Evolutionary conservation across 192 early-diverging fungal genomes (phyloP).

Genomic region (Mortierella antarctica): DNA sequence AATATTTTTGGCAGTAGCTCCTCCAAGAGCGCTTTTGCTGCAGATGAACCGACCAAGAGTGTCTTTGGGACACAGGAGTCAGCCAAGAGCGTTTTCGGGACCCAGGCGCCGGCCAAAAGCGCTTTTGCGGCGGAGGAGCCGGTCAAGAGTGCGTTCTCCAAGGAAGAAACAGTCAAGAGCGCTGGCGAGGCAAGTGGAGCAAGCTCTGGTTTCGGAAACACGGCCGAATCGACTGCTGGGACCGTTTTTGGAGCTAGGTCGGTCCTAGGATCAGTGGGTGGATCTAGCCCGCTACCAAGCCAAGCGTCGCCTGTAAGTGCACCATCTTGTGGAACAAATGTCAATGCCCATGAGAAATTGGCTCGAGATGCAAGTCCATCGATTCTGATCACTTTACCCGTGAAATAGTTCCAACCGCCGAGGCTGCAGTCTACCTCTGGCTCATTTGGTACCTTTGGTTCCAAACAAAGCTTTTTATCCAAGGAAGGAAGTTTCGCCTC

Average conservation of each 20-base stretch:
- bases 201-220: background rate
- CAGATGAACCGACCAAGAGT: constrained; percentile 12
- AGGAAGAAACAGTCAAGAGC: too few relatives aligned
- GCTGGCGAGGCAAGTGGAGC: background rate
- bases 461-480: constrained; percentile 17
- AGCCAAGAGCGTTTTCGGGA: constrained; percentile 22
- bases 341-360: background rate
- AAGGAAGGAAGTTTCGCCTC: constrained; percentile 40
- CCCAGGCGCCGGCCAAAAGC: constrained; percentile 5
- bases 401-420: constrained; percentile 11
- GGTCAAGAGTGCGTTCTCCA: too few relatives aligned
- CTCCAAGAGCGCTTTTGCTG: constrained; percentile 28
- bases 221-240: constrained; percentile 33
- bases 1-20: constrained; percentile 33
- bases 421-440: background rate
- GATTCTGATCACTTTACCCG: background rate
- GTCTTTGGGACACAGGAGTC: constrained; percentile 3
- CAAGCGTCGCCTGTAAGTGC: constrained; percentile 5
- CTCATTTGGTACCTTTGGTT: constrained; percentile 35
- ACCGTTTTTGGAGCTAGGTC: constrained; percentile 43
- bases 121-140: background rate
- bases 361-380: background rate
- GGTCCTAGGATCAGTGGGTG: constrained; percentile 25
- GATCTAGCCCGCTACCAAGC: background rate
- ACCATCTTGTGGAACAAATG: too few relatives aligned